Evolutionary conservation across 169 alveolate species (phyloP), one percentile per base, ranked within the genome.

Genomic region (Eimeria acervulina): DNA sequence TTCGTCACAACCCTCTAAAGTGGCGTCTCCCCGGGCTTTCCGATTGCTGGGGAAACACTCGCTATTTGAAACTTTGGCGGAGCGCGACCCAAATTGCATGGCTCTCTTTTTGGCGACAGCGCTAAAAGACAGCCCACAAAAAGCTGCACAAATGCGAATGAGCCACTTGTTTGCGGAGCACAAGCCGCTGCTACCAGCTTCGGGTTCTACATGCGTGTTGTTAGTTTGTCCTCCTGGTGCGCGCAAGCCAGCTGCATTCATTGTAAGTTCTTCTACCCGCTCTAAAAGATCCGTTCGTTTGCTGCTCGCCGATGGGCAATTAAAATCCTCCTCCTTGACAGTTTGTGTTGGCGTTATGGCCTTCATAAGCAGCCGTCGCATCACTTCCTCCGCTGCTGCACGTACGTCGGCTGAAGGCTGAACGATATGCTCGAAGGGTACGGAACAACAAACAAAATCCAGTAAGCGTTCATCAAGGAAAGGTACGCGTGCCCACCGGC

Each of bases 71-170:
- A 83, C 87, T 66, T 94, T 89, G 36, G 96, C 96, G 10, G 96
- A 72, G 26, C 96, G 83, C 23, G 96, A 72, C 51, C 96, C 96
- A 85, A 95, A 95, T 83, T 95, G 96, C 74, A 95, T 87, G 33
- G 96, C 96, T 1, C 96, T 72, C 63, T 95, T 95, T 51, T 87
- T 85, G 40, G 94, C 87, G 10, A n/a, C 52, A n/a, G 95, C 90
- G 63, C 88, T 40, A 51, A 85, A 72, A 61, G 61, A 40, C 88
- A 95, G 70, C 33, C 80, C 90, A 78, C 83, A 78, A 36, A 15
- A 47, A 19, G 68, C 78, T 31, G 94, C 95, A n/a, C 94, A 83
- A 2, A 84, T 12, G 44, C 96, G 94, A 83, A 94, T 19, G 44
- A 94, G 63, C 96, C 96, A 94, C 31, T 94, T 94, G 90, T 84